Base-by-base conservation (phyloP, 768 basidiomycete species). In the Peribolospora baueri region DNA sequence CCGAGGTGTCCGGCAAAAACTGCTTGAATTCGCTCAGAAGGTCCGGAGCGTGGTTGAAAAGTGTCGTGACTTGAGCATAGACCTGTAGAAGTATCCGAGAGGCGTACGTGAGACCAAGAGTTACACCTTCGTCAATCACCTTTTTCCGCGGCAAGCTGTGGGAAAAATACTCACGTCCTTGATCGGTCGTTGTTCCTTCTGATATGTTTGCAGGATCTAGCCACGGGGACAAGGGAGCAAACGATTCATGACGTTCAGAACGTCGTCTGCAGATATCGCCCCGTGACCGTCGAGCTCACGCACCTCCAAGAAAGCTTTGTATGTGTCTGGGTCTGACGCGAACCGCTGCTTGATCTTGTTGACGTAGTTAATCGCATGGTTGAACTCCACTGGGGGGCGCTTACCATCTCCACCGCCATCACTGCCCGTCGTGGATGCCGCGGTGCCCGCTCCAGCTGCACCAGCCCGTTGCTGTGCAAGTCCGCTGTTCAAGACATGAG, bases 321-420 rank as follows among this genome's bases (percentile, higher is more conserved):
- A 71, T 41, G 82, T 88, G 62, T 87, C 85, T n/a, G 82, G 78
- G 57, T 93, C 87, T 60, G 82, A 78, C 8, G 76, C 69, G 67
- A 81, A 97, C 25, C 88, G 79, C 13, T 79, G 79, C 70, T 97
- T 97, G 72, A 98, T 97, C 72, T 90, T 91, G 75, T 93, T 95
- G 62, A 98, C 79, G 67, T 90, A 98, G 62, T 86, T 79, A 59
- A 97, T 97, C 10, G 93, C 93, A 63, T 91, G 93, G 64, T 95
- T 67, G 59, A 67, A 67, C 57, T 67, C 66, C 57, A 64, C 59
- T 39, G 57, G 52, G 6, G 56, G 60, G 38, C 55, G 42, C 25
- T 25, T 25, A 25, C 25, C 25, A 25, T 25, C 51, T 48, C 47
- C 47, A 48, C 6, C 9, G 5, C 45, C 50, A 4, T 37, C 42